Evolutionary conservation across 2,329 filamentous ascomycete genomes (phyloP), one percentile per base, ranked within the genome.

Genomic region (Nemania sp.): DNA sequence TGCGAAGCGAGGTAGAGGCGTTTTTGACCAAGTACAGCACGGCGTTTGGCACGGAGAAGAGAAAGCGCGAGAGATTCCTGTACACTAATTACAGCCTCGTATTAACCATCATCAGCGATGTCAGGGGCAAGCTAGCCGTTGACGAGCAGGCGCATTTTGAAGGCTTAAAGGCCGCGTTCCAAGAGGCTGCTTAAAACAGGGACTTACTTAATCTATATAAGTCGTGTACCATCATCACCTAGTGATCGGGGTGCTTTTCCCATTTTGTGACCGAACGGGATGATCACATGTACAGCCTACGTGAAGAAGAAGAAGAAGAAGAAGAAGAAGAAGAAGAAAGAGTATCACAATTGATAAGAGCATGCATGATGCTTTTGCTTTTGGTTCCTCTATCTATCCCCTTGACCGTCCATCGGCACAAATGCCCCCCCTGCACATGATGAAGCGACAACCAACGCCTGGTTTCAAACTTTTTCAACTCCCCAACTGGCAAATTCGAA

Each of bases 41-140:
- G 67, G 80, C 81, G 0, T 91, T 93, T 64, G 87, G 85, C 18
- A 78, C 82, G 1, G 94, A 97, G 70, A 83, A 85, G 65, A 86
- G 91, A 72, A 96, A 96, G 78, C 83, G 89, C 67, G 90, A 94
- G 67, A 82, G 95, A 46, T 98, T 98, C 72, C 76, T 99, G 70
- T 95, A 90, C 73, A 99, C 98, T 74, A 99, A 99, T 75, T 98
- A 96, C 76, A 96, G 91, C 55, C 81, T 99, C 65, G 85, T 99
- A n/a, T 81, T 92, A 69, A 97, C 95, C 11, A 97, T 99, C 64
- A 90, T 99, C 65, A 87, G 90, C 71, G 90, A 94, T 69, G 83
- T 86, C 4, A 81, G 83, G 11, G 91, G 91, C 3, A 91, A 90
- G 74, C 74, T 94, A 70, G 86, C 90, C 1, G 78, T 80, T 21